Evolutionary conservation across 139 green algal genomes (phyloP).

Genomic region (Astrephomene gubernaculifera): DNA sequence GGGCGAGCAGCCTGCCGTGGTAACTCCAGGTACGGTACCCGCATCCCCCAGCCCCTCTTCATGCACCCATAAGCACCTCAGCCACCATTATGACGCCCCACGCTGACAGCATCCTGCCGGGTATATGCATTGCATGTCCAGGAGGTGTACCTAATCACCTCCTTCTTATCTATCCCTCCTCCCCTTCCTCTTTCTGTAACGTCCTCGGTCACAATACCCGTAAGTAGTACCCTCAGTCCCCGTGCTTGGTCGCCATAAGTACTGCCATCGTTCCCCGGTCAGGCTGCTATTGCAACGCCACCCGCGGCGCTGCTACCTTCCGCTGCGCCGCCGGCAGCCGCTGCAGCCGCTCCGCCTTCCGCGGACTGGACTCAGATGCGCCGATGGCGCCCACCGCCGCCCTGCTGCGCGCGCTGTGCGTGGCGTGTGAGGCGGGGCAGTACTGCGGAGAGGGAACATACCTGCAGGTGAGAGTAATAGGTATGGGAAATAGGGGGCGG

Average conservation of each 20-base stretch:
- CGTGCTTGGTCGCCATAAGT: too few relatives aligned
- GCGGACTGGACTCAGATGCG: constrained; percentile 35
- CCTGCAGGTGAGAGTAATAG: constrained; percentile 21
- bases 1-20: not conserved
- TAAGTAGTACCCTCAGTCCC: too few relatives aligned
- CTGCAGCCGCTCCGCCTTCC: constrained; percentile 30
- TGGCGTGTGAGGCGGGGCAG: constrained; percentile 49
- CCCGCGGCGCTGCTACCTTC: constrained; percentile 12
- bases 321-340: constrained; percentile 50
- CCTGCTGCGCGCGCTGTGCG: constrained; percentile 47
- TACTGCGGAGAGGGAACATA: constrained; percentile 55
- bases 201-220: too few relatives aligned
- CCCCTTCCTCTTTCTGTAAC: too few relatives aligned
- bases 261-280: not conserved
- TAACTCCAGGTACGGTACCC: not conserved
- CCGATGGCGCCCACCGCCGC: not conserved
- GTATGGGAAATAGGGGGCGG: too few relatives aligned
- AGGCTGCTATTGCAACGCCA: constrained; percentile 63
- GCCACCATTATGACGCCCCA: too few relatives aligned
- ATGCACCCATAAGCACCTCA: not conserved
- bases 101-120: too few relatives aligned
- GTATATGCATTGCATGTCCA: too few relatives aligned
- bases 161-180: not conserved
- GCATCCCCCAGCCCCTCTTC: not conserved
- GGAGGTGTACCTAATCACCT: not conserved